Conservation (phyloP, 495 filamentous ascomycete genomes). For the Filosporella fistucella region DNA sequence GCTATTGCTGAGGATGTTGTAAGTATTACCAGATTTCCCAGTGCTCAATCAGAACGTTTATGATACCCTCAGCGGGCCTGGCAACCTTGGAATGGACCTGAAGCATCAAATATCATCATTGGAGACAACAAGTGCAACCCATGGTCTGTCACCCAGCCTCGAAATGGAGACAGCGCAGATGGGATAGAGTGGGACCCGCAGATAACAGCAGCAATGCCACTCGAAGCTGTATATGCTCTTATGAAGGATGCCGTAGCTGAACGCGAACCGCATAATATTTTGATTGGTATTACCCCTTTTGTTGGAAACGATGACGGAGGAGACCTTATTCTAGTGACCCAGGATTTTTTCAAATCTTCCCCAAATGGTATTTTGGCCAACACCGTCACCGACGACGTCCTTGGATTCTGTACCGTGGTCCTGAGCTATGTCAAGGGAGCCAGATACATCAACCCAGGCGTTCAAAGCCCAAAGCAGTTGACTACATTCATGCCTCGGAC, state of each 20-base stretch:
- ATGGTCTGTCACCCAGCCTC: constrained; percentile 11
- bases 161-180: not conserved
- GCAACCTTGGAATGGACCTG: constrained; percentile 13
- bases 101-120: constrained; percentile 11
- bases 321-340: constrained; percentile 5
- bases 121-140: constrained; percentile 20
- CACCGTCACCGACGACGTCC: constrained; percentile 5
- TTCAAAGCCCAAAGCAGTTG: constrained; percentile 8
- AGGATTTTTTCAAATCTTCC: constrained; percentile 5
- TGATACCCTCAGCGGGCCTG: constrained; percentile 16
- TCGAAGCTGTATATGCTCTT: constrained; percentile 15
- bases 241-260: constrained; percentile 6
- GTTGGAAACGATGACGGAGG: not conserved
- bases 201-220: constrained; percentile 14
- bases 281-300: not conserved
- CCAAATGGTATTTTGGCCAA: not conserved
- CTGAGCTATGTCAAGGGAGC: constrained; percentile 9
- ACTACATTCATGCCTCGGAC: constrained; percentile 12
- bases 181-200: constrained; percentile 5
- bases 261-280: constrained; percentile 3
- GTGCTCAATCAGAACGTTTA: not conserved
- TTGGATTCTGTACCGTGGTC: constrained; percentile 13
- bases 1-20: constrained; percentile 5
- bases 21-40: constrained; percentile 1
- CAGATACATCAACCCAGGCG: not conserved